Conservation (phyloP, 202 grass and related monocot genomes). For the Zoysia matrella region DNA sequence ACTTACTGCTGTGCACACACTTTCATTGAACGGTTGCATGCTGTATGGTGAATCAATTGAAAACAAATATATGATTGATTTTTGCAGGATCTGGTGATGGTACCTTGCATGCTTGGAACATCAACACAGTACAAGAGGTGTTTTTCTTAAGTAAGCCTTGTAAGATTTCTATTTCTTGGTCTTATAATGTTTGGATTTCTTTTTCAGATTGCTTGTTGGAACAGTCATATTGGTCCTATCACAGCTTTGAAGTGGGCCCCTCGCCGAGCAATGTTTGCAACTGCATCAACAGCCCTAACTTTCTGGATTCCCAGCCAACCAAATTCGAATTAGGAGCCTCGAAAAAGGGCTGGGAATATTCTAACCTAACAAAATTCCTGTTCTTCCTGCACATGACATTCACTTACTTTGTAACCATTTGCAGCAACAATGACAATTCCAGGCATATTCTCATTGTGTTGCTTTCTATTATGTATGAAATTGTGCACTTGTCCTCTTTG, state of each 20-base stretch:
- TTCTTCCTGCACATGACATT: slow-evolving; percentile 14
- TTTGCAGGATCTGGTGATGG: slow-evolving; percentile 94
- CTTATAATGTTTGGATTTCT: slow-evolving; percentile 36
- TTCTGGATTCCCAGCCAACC: slow-evolving; percentile 84
- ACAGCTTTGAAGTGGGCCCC: slow-evolving; percentile 91
- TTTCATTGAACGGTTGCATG: neutral
- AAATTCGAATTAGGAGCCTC: slow-evolving; percentile 25
- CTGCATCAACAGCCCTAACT: slow-evolving; percentile 81
- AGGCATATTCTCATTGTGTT: slow-evolving; percentile 14
- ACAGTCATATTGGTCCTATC: slow-evolving; percentile 88
- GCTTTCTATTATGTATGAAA: neutral
- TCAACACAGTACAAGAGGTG: slow-evolving; percentile 85
- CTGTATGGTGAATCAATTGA: slow-evolving; percentile 1
- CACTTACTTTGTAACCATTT: slow-evolving; percentile 35
- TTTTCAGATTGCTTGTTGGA: slow-evolving; percentile 83
- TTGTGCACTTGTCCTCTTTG: neutral
- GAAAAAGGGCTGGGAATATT: slow-evolving; percentile 3
- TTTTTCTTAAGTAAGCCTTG: slow-evolving; percentile 14
- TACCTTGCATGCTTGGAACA: slow-evolving; percentile 96
- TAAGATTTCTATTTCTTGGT: neutral
- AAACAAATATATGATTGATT: slow-evolving; percentile 33
- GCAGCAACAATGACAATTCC: slow-evolving; percentile 8
- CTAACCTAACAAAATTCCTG: slow-evolving; percentile 30
- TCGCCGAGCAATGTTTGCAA: slow-evolving; percentile 86
- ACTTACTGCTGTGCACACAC: neutral